Percentiles rank a stretch among this genome's conserved stretches.
These are phyloP conservation scores for Aspergillus sp. DNA, from an alignment of 2,329 filamentous ascomycete species.

Conservation along the genomic window DNA sequence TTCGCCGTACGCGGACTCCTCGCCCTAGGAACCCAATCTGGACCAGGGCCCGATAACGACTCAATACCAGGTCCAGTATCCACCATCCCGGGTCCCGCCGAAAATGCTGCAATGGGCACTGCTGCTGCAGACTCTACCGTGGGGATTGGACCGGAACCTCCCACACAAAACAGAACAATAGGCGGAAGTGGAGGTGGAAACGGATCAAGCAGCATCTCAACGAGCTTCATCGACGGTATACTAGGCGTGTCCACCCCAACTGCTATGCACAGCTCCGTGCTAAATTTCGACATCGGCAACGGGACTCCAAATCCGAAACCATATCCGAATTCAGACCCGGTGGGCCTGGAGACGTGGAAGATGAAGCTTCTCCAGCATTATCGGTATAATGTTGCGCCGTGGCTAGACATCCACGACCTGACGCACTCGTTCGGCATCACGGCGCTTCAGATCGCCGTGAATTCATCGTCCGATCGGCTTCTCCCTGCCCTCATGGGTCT, in stretches of 20 bases:
- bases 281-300: neutral
- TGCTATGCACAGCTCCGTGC: neutral
- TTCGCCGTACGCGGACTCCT: slow-evolving; percentile 26
- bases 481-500: slow-evolving; percentile 21
- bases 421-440: slow-evolving; percentile 44
- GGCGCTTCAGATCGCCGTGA: slow-evolving; percentile 30
- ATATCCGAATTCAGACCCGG: too few relatives aligned
- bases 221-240: too few relatives aligned
- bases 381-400: slow-evolving; percentile 47
- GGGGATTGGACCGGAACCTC: too few relatives aligned
- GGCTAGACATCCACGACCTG: slow-evolving; percentile 48
- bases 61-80: neutral
- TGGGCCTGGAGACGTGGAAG: slow-evolving; percentile 11
- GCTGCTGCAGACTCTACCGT: too few relatives aligned
- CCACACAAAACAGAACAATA: too few relatives aligned
- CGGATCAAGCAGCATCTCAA: too few relatives aligned
- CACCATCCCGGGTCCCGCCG: too few relatives aligned
- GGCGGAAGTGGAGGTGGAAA: too few relatives aligned
- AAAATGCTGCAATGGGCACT: too few relatives aligned
- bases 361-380: slow-evolving; percentile 46
- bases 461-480: slow-evolving; percentile 14
- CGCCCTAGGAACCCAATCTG: slow-evolving; percentile 22
- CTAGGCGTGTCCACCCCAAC: neutral
- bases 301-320: too few relatives aligned
- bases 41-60: neutral